Conservation (phyloP, 2,329 filamentous ascomycete genomes). For the Aspergillus uvarum region DNA sequence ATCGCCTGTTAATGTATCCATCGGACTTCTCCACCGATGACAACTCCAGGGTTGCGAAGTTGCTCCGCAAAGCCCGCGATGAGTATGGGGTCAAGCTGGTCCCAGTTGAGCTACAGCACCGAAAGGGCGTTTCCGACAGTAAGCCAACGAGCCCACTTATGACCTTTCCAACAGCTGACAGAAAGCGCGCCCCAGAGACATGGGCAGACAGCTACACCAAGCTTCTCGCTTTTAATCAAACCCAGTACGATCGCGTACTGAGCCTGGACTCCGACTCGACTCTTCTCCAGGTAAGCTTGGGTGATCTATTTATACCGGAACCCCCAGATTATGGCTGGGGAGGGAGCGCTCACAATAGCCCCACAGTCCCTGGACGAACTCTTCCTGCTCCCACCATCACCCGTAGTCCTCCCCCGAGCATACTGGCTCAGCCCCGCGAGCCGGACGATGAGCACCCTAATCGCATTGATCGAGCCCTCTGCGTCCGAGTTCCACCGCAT, state of each 20-base stretch:
- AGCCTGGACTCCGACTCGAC: conserved; percentile 62
- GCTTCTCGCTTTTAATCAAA: conserved; percentile 65
- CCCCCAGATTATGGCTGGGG: too few species aligned
- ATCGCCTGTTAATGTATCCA: conserved; percentile 35
- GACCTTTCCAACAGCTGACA: not conserved
- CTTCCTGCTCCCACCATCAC: conserved; percentile 59
- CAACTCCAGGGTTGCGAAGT: conserved; percentile 22
- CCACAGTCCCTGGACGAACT: conserved; percentile 65
- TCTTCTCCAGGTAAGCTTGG: conserved; percentile 43
- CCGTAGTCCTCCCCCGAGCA: conserved; percentile 65
- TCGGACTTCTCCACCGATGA: not conserved
- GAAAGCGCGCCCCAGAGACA: conserved; percentile 37
- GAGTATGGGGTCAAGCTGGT: conserved; percentile 49
- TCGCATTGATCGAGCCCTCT: conserved; percentile 60
- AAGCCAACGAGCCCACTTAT: not conserved
- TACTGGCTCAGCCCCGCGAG: conserved; percentile 62
- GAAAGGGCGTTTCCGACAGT: not conserved
- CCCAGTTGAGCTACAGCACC: conserved; percentile 39
- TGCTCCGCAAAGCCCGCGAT: conserved; percentile 48
- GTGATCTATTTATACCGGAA: not conserved
- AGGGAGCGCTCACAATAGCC: too few species aligned
- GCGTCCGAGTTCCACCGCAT: conserved; percentile 47
- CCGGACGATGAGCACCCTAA: conserved; percentile 54
- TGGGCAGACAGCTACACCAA: conserved; percentile 65
- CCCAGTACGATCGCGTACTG: conserved; percentile 57